phyloP scores from a whole-genome alignment of 106 monocot genomes.

The Dendrobium chrysotoxum region DNA sequence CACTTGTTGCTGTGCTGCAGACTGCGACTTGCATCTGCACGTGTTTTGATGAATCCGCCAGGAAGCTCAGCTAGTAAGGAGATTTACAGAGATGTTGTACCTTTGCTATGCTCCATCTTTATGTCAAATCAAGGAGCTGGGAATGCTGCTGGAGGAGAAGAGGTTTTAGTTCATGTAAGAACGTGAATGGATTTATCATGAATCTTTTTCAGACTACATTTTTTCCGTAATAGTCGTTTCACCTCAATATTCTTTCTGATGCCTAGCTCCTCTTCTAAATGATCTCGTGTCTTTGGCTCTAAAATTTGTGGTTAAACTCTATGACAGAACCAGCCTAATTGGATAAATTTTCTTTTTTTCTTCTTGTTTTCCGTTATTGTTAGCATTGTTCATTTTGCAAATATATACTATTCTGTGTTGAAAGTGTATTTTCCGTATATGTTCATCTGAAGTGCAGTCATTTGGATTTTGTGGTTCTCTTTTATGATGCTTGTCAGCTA shows the following conservation, averaged over 20 bases:
- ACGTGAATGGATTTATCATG: constrained; percentile 4
- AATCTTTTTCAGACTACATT: background rate
- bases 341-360: background rate
- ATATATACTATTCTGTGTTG: background rate
- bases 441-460: no score
- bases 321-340: background rate
- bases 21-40: constrained; percentile 57
- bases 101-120: constrained; percentile 70
- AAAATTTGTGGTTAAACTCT: background rate
- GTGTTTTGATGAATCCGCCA: constrained; percentile 23
- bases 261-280: background rate
- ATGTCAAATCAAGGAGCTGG: constrained; percentile 54
- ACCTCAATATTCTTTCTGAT: background rate
- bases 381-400: background rate
- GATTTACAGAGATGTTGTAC: constrained; percentile 41
- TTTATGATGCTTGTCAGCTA: no score
- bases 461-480: background rate
- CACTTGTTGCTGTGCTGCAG: constrained; percentile 22
- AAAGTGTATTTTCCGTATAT: background rate
- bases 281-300: background rate
- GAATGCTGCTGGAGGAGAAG: constrained; percentile 33
- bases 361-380: background rate
- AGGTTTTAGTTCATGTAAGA: constrained; percentile 35
- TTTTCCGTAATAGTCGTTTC: background rate
- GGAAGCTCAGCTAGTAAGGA: constrained; percentile 24